Percentiles rank a stretch among this genome's conserved stretches.
Evolutionary conservation across 495 filamentous ascomycete genomes (phyloP).

Genomic region (Neurospora terricola): DNA sequence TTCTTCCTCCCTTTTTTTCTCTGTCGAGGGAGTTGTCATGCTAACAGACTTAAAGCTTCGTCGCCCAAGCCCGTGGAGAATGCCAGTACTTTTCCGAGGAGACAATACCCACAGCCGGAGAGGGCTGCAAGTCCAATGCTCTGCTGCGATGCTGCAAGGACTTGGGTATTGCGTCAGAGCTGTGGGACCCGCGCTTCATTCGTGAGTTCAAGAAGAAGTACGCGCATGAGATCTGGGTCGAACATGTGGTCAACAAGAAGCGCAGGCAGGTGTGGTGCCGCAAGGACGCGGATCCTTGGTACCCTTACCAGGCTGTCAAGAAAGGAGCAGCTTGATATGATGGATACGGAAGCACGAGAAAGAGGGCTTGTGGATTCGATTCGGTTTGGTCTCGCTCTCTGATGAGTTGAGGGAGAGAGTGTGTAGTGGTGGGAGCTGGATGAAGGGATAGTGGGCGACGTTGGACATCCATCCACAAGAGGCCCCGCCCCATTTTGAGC

Average conservation of each 20-base stretch:
- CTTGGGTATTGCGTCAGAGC: constrained; percentile 83
- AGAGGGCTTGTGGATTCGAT: too few species aligned
- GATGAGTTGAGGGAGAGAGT: too few species aligned
- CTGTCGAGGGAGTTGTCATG: neutral
- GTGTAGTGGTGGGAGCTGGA: too few species aligned
- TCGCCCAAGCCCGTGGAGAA: constrained; percentile 88
- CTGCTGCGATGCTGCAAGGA: constrained; percentile 97
- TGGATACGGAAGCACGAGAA: too few species aligned
- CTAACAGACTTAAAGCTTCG: constrained; percentile 47
- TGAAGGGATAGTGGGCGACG: neutral
- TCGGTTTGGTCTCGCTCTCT: too few species aligned
- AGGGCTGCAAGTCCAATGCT: constrained; percentile 95
- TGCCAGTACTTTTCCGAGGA: constrained; percentile 89
- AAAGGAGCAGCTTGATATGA: neutral
- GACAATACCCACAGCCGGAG: constrained; percentile 90
- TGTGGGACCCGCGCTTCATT: constrained; percentile 95
- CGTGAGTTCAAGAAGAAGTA: constrained; percentile 51
- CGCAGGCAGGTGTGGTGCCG: constrained; percentile 77
- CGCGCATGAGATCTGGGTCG: constrained; percentile 63
- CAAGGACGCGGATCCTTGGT: constrained; percentile 71
- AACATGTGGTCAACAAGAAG: constrained; percentile 64
- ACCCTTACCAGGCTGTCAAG: constrained; percentile 47
- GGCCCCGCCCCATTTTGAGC: neutral
- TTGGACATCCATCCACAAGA: neutral
- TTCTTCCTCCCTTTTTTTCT: neutral